Percentiles rank a stretch among this genome's conserved stretches.
These are phyloP conservation scores for Notholithocarpus densiflorus DNA, from an alignment of 306 rosid genomes.

Conservation along the genomic window DNA sequence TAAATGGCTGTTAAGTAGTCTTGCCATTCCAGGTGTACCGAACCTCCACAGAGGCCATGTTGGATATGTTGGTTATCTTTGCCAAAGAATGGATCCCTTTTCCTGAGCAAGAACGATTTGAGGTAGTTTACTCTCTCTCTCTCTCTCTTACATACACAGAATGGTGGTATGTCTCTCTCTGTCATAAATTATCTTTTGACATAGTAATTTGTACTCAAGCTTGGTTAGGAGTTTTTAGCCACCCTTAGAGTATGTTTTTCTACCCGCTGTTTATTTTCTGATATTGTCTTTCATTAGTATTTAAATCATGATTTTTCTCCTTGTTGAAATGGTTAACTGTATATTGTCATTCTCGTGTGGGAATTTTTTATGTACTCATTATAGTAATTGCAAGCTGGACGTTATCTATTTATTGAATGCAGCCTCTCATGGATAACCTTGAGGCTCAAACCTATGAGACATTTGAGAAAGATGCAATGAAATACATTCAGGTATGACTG, in stretches of 20 bases:
- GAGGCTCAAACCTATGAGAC: slow-evolving; percentile 99
- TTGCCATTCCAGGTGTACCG: slow-evolving; percentile 44
- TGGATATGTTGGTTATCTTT: slow-evolving; percentile 79
- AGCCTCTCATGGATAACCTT: slow-evolving; percentile 99
- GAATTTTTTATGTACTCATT: not conserved
- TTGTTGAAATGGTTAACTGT: no score
- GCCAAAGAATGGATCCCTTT: slow-evolving; percentile 95
- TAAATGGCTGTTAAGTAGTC: not conserved
- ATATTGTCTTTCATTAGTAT: not conserved
- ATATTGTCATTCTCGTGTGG: not conserved
- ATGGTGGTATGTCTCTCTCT: not conserved
- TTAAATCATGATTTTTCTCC: no score
- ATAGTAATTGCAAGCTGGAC: not conserved
- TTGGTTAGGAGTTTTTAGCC: slow-evolving; percentile 94
- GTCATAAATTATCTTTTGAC: slow-evolving; percentile 29
- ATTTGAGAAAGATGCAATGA: slow-evolving; percentile 84
- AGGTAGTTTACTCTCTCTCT: slow-evolving; percentile 46
- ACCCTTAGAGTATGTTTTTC: slow-evolving; percentile 75
- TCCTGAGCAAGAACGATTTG: slow-evolving; percentile 91
- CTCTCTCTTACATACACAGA: not conserved
- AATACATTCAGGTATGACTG: slow-evolving; percentile 79
- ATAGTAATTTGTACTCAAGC: slow-evolving; percentile 49
- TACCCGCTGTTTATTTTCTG: not conserved
- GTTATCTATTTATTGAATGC: slow-evolving; percentile 25
- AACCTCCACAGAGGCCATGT: slow-evolving; percentile 72